Evolutionary conservation across 2,329 filamentous ascomycete genomes (phyloP).

Genomic region (Alternaria solani): DNA sequence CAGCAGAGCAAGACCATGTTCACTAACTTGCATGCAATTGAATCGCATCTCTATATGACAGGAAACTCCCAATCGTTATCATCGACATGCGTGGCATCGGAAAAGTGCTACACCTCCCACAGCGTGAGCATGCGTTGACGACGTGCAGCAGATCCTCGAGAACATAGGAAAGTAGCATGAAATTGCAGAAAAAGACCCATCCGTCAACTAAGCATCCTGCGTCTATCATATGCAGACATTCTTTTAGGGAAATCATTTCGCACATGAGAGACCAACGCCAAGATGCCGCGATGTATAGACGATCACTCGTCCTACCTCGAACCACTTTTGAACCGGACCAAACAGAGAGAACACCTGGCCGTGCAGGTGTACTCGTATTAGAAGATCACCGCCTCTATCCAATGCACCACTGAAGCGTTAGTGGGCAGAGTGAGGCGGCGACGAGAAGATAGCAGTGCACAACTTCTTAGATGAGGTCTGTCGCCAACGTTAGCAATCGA

Average conservation of each 20-base stretch:
- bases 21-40: slow-evolving; percentile 46
- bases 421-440: slow-evolving; percentile 36
- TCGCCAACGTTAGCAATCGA: slow-evolving; percentile 19
- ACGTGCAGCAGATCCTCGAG: slow-evolving; percentile 45
- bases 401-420: slow-evolving; percentile 34
- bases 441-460: slow-evolving; percentile 32
- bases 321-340: slow-evolving; percentile 47
- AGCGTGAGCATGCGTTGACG: slow-evolving; percentile 47
- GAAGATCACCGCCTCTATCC: slow-evolving; percentile 39
- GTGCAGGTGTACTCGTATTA: slow-evolving; percentile 46
- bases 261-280: slow-evolving; percentile 53
- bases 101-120: slow-evolving; percentile 37
- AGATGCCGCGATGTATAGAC: slow-evolving; percentile 50
- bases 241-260: slow-evolving; percentile 51
- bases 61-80: slow-evolving; percentile 52
- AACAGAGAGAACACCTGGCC: slow-evolving; percentile 40
- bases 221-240: slow-evolving; percentile 49
- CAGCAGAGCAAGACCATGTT: slow-evolving; percentile 12
- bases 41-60: slow-evolving; percentile 49
- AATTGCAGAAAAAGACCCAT: slow-evolving; percentile 40
- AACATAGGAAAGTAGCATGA: slow-evolving; percentile 46
- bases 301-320: slow-evolving; percentile 43
- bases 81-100: slow-evolving; percentile 47
- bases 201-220: slow-evolving; percentile 42
- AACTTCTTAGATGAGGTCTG: slow-evolving; percentile 53